phyloP scores from a whole-genome alignment of 345 rosid genomes.

The Ceriops zippeliana region DNA sequence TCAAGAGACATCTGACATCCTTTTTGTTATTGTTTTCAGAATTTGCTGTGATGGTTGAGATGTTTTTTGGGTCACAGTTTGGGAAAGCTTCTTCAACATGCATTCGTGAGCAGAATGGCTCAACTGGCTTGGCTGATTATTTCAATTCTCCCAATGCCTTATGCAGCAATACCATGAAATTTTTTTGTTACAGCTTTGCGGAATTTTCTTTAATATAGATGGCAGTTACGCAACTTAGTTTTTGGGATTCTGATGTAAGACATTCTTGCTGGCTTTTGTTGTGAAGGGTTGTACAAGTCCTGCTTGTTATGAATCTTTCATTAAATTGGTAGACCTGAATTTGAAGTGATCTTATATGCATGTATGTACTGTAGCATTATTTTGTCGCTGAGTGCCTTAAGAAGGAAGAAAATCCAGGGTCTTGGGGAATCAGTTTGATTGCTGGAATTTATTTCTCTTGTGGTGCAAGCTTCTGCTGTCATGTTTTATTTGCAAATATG shows the following conservation, averaged over 20 bases:
- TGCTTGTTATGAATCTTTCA: constrained; percentile 14
- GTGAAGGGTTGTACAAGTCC: constrained; percentile 5
- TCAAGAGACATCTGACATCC: not conserved
- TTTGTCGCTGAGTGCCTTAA: not conserved
- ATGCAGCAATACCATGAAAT: not conserved
- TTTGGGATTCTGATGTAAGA: not conserved
- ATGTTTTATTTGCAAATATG: not conserved
- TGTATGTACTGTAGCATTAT: not conserved
- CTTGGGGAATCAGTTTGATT: not conserved
- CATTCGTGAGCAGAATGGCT: constrained; percentile 11
- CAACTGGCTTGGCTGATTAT: not conserved
- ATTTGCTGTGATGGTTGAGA: constrained; percentile 1
- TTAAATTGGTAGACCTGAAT: constrained; percentile 12
- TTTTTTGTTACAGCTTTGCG: not conserved
- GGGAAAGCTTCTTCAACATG: constrained; percentile 9
- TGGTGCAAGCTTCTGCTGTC: no score
- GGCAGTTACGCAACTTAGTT: not conserved
- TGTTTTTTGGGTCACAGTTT: not conserved
- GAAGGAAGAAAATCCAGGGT: not conserved
- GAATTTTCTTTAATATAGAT: constrained; percentile 4
- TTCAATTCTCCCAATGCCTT: not conserved
- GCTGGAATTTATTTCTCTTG: not conserved
- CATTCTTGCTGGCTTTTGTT: constrained; percentile 3
- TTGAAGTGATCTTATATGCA: not conserved
- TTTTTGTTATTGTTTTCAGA: constrained; percentile 12